Conservation (phyloP, 192 early-diverging fungal genomes). For the Coemansia sp. region DNA sequence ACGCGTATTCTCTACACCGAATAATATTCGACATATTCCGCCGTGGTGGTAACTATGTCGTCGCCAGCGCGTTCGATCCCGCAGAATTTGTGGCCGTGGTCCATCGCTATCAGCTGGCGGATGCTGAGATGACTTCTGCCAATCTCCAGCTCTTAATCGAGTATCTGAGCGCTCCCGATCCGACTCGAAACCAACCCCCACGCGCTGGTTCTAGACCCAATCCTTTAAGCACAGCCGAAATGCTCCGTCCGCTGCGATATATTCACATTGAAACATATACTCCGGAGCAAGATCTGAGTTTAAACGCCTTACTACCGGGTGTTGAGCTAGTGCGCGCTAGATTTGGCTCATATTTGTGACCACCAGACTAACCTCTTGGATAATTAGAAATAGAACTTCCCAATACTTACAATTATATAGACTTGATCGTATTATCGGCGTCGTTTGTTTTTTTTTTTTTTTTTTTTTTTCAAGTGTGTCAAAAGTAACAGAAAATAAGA, state of each 20-base stretch:
- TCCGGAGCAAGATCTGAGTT: slow-evolving; percentile 21
- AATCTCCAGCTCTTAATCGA: slow-evolving; percentile 24
- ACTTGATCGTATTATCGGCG: no score
- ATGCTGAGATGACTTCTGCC: slow-evolving; percentile 37
- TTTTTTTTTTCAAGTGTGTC: no score
- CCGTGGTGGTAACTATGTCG: slow-evolving; percentile 35
- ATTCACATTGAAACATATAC: slow-evolving; percentile 31
- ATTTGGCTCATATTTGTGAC: slow-evolving; percentile 43
- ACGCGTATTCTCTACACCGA: slow-evolving; percentile 34
- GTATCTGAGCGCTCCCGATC: slow-evolving; percentile 7
- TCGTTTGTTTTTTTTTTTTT: no score
- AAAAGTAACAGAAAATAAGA: background rate
- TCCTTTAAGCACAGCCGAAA: slow-evolving; percentile 10
- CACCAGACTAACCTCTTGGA: slow-evolving; percentile 8
- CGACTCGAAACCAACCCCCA: background rate
- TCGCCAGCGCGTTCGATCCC: slow-evolving; percentile 28
- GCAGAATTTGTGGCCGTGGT: slow-evolving; percentile 18
- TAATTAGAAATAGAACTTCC: background rate
- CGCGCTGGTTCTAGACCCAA: background rate
- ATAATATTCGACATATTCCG: slow-evolving; percentile 44
- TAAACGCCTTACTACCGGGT: slow-evolving; percentile 17
- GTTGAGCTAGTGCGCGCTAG: slow-evolving; percentile 35
- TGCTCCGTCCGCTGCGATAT: slow-evolving; percentile 33
- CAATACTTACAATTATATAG: no score
- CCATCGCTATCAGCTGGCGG: slow-evolving; percentile 13